Evolutionary conservation across 2,329 filamentous ascomycete genomes (phyloP).

Genomic region (Knoxdaviesia capensis): DNA sequence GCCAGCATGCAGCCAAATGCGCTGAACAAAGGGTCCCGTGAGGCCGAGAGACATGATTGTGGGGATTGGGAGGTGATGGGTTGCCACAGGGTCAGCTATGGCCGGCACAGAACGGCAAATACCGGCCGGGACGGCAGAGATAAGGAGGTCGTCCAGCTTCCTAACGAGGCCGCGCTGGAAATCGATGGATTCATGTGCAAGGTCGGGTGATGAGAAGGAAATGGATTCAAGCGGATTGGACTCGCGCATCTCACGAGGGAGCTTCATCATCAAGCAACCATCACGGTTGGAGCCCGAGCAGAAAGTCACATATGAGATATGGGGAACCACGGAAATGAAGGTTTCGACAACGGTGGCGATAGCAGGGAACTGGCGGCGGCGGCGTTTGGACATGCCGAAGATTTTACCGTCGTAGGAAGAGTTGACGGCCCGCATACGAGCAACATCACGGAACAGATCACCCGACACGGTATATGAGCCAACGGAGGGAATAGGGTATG

Average conservation of each 20-base stretch:
- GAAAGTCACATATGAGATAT: slow-evolving; percentile 57
- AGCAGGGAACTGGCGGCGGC: slow-evolving; percentile 65
- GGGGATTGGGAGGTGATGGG: slow-evolving; percentile 6
- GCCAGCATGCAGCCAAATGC: slow-evolving; percentile 31
- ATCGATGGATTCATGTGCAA: slow-evolving; percentile 8
- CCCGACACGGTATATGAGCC: slow-evolving; percentile 55
- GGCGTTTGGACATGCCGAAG: slow-evolving; percentile 62
- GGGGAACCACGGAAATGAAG: slow-evolving; percentile 47
- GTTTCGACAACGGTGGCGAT: slow-evolving; percentile 65
- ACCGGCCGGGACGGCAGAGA: slow-evolving; percentile 16
- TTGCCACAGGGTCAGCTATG: slow-evolving; percentile 8
- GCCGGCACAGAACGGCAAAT: slow-evolving; percentile 22
- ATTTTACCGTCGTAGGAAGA: slow-evolving; percentile 31
- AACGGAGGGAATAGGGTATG: slow-evolving; percentile 69
- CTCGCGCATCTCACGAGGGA: slow-evolving; percentile 37
- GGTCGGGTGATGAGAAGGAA: too few relatives aligned
- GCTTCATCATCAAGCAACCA: slow-evolving; percentile 55
- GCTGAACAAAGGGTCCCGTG: slow-evolving; percentile 22
- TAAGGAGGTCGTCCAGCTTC: slow-evolving; percentile 5
- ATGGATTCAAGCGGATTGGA: slow-evolving; percentile 38
- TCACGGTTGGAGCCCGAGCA: slow-evolving; percentile 78
- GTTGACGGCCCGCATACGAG: slow-evolving; percentile 30
- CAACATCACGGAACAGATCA: slow-evolving; percentile 34
- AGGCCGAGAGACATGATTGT: slow-evolving; percentile 22
- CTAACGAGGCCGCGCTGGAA: neutral